Evolutionary conservation across 179 eudicot genomes (phyloP), one percentile per base, ranked within the genome.

Genomic region (Amaranthus tricolor): DNA sequence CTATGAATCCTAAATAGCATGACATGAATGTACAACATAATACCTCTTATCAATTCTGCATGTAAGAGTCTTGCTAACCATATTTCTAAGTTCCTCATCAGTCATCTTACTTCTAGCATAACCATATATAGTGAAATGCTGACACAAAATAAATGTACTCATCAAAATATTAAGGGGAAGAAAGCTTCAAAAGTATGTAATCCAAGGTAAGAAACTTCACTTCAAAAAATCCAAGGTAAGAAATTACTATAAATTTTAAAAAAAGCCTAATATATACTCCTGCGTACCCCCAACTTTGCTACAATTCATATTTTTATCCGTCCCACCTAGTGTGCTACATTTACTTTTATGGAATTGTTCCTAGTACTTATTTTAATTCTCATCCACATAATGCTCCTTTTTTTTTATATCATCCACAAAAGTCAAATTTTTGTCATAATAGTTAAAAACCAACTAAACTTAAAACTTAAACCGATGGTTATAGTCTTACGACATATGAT

Each of bases 101-200:
- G 87, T 90, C 99, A 95, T 93, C 88, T 95, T 95, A 86, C 99
- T 95, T 79, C 99, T 87, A 45, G 99, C 96, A 89, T 93, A 95
- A 71, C 97, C 99, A 80, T 78, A 95, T n/a, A 95, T 76, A 16
- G 97, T 95, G 72, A 95, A 95, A 68, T 93, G 97, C 99, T 95
- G 95, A 81, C 80, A 79, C 51, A 70, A 82, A 79, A 44, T 1
- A 66, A 65, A 10, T 49, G 53, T 66, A 31, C 52, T 12, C 17
- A 50, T 74, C 40, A 66, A 73, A 58, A n/a, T 56, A 66, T 65
- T 31, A 31, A 31, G 40, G 40, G 40, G 3, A 31, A 31, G 40
- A 31, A 31, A 31, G 40, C 40, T 31, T 31, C 40, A 31, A 3
- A 31, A 31, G 40, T 31, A 2, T 31, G 40, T 31, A 31, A 31